These are phyloP conservation scores for Thermothielavioides terrestris DNA, from an alignment of 495 filamentous ascomycete species.

Conservation along the genomic window DNA sequence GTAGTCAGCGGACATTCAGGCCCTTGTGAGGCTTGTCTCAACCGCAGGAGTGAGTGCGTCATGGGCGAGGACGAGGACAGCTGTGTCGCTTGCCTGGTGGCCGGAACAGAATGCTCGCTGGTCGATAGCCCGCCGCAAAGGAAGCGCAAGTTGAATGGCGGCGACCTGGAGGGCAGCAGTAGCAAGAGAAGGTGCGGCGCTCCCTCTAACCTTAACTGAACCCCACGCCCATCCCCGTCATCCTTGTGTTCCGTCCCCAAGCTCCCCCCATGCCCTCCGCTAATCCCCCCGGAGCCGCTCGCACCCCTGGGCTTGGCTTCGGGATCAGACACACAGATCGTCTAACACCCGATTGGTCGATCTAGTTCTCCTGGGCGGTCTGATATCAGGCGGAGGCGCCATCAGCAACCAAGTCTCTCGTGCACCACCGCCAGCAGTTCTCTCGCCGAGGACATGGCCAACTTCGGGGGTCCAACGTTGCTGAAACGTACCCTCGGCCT, in stretches of 20 bases:
- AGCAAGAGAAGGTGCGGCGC: constrained; percentile 49
- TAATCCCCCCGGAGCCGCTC: no score
- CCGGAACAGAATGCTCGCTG: constrained; percentile 55
- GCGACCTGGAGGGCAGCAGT: constrained; percentile 48
- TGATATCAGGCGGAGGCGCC: constrained; percentile 45
- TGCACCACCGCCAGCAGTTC: constrained; percentile 46
- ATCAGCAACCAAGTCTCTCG: constrained; percentile 45
- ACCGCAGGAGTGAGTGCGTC: constrained; percentile 81
- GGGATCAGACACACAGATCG: constrained; percentile 4
- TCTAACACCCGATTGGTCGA: constrained; percentile 40
- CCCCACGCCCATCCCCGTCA: constrained; percentile 6
- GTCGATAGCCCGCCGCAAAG: constrained; percentile 57
- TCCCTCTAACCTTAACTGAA: background rate
- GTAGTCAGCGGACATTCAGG: constrained; percentile 31
- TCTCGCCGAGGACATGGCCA: constrained; percentile 52
- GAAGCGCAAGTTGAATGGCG: constrained; percentile 66
- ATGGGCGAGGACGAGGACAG: constrained; percentile 63
- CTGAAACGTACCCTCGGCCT: constrained; percentile 58
- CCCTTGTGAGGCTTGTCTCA: constrained; percentile 60
- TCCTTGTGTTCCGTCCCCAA: background rate
- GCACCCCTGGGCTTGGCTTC: constrained; percentile 3
- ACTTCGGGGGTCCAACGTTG: constrained; percentile 50
- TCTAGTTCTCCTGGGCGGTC: constrained; percentile 44
- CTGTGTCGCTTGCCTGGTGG: constrained; percentile 56
- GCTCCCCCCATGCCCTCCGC: background rate